Evolutionary conservation across 495 filamentous ascomycete species (phyloP), one percentile per base, ranked within the genome.

Genomic region (Cudoniella acicularis): DNA sequence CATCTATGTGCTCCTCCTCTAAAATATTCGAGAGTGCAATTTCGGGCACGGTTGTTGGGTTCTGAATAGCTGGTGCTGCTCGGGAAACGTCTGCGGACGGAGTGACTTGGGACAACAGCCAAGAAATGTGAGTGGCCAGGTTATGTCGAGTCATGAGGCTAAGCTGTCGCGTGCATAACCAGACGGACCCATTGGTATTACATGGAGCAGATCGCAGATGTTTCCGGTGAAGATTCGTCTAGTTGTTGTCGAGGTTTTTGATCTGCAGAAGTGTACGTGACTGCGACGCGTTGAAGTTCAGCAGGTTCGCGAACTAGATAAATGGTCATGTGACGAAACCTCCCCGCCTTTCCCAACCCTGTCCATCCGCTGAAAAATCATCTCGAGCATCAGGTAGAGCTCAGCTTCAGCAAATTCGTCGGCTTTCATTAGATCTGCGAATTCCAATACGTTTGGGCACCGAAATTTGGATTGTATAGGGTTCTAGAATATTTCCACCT

Each of bases 111-210:
- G 70, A 68, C 61, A 84, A 67, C 65, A 87, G 77, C 83, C 83
- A 87, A 60, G 75, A 74, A 63, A 85, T 73, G 57, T 87, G 81
- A 64, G 73, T 74, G 60, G 65, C 68, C 52, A 87, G 73, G 70
- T 87, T 87, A 70, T 87, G 81, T 69, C 73, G 76, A 76, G 85
- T 87, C 85, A 88, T 88, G 67, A 75, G 66, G 62, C 25, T 42
- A 42, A 46, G 42, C n/a, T 58, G 47, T 43, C 54, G 46, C 47
- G 49, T 52, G 36, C 18, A 51, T 46, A 22, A 49, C 60, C 24
- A 22, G 41, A 47, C 3, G 23, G 27, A 50, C 49, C 59, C 61
- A 67, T 64, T 62, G 49, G 64, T 55, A 67, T 59, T 30, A 13
- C 58, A 20, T 10, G n/a, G 25, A 25, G 21, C 3, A 25, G 25